Base-by-base conservation (phyloP, 768 basidiomycete species). In the Boletus vermiculosoides region DNA sequence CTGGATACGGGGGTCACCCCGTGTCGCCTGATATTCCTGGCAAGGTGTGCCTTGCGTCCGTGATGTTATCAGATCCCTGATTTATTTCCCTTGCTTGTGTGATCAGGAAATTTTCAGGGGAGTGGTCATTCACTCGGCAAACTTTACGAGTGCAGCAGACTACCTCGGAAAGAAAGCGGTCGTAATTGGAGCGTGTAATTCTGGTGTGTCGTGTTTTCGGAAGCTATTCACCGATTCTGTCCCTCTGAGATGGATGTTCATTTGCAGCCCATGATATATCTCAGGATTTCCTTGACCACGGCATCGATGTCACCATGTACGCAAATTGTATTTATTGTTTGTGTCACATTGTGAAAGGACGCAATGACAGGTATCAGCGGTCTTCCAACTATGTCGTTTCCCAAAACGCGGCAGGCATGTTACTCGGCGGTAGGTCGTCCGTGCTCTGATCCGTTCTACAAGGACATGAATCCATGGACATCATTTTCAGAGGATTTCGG, bases 81-180 rank as follows among this genome's bases (percentile, higher is more conserved):
- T 36, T 33, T 20, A 42, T 36, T 33, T 20, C 39, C n/a, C 23
- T 18, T 28, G 18, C 36, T 39, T 41, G 25, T 4, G 39, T 40
- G 25, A 33, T 18, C 28, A 77, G 75, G 75, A 79, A 40, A 65
- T 58, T 18, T 86, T 81, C 71, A 78, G 77, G 62, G 83, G 84
- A 5, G 59, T 71, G 33, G 59, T 78, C 4, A 39, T 78, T 2
- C 84, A 83, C 62, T 83, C 83, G 0, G 73, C 73, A 16, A 57
- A 73, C 30, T 79, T 81, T 66, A 79, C 73, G 36, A 70, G 69
- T n/a, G 80, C 80, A 1, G 51, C 68, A 2, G 78, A 77, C 23
- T 76, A 80, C 60, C 58, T 64, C 4, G 84, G 83, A n/a, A 82
- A 87, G 74, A 85, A 82, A 59, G 82, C 79, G 10, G 75, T 86